phyloP scores from a whole-genome alignment of 106 monocot species.

The Dendrobium officinale region DNA sequence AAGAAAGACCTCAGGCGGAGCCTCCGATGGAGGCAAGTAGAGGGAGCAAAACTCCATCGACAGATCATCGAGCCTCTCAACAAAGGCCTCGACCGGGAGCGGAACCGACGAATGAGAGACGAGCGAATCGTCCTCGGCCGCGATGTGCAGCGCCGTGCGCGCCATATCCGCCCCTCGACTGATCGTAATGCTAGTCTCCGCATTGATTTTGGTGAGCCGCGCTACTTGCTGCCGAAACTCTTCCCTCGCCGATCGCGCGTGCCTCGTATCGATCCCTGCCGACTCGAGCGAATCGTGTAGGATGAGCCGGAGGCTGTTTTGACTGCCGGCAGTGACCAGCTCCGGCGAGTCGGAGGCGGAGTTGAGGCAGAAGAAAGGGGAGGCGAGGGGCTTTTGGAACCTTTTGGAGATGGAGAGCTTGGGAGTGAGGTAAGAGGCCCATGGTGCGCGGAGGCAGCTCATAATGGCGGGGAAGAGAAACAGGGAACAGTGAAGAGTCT shows the following conservation, averaged over 20 bases:
- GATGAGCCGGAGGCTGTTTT: constrained; percentile 17
- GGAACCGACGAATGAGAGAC: constrained; percentile 57
- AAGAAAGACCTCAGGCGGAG: constrained; percentile 44
- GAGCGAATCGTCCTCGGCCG: constrained; percentile 66
- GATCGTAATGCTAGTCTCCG: constrained; percentile 32
- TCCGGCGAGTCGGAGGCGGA: background rate
- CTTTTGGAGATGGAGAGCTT: background rate
- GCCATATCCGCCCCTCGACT: constrained; percentile 39
- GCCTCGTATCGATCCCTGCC: constrained; percentile 47
- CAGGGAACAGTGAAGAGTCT: too few relatives aligned
- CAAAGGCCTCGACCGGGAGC: constrained; percentile 47
- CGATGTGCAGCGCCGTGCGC: constrained; percentile 39
- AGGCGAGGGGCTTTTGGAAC: background rate
- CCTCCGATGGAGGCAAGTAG: constrained; percentile 24
- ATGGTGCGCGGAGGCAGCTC: background rate
- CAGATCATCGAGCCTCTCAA: constrained; percentile 43
- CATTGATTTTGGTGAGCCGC: constrained; percentile 21
- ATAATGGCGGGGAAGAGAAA: background rate
- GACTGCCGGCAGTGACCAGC: background rate
- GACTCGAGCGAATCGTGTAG: constrained; percentile 57
- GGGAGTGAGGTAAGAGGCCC: background rate
- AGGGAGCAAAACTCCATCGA: constrained; percentile 46
- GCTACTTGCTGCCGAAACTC: constrained; percentile 35
- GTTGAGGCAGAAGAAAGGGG: background rate
- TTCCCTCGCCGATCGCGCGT: constrained; percentile 46